These are phyloP conservation scores for Nannochloropsis salina DNA, from an alignment of 108 stramenopile genomes.

Conservation along the genomic window DNA sequence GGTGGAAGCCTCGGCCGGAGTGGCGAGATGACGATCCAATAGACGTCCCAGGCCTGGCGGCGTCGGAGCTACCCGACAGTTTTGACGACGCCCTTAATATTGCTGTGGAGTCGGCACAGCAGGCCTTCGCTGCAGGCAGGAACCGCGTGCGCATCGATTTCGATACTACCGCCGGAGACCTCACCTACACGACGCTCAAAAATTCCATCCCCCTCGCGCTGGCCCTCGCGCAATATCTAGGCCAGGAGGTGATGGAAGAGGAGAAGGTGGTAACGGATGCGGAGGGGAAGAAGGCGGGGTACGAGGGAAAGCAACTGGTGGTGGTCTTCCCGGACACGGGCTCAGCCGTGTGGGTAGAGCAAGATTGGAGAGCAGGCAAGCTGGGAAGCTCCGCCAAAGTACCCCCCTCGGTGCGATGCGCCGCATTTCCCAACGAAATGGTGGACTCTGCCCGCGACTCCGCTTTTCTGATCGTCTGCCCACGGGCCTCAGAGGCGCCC, in stretches of 20 bases:
- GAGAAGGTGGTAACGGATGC: slow-evolving; percentile 36
- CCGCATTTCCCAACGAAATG: slow-evolving; percentile 34
- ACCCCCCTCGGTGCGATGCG: slow-evolving; percentile 66
- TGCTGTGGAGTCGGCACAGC: background rate
- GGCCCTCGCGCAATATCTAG: slow-evolving; percentile 64
- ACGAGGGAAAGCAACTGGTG: slow-evolving; percentile 41
- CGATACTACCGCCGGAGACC: slow-evolving; percentile 81
- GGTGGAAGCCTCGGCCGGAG: background rate
- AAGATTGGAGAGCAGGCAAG: slow-evolving; percentile 64
- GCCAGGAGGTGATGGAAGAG: slow-evolving; percentile 47
- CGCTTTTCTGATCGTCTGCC: slow-evolving; percentile 69
- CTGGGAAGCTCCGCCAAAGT: slow-evolving; percentile 48
- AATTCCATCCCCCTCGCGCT: slow-evolving; percentile 75
- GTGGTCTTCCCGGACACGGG: slow-evolving; percentile 89
- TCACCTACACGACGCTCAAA: slow-evolving; percentile 80
- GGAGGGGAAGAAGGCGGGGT: slow-evolving; percentile 41
- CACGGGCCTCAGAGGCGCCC: slow-evolving; percentile 67
- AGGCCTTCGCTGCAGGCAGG: background rate
- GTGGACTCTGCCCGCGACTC: slow-evolving; percentile 58
- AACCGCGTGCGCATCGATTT: slow-evolving; percentile 61
- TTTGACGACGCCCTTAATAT: background rate
- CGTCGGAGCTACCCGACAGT: background rate
- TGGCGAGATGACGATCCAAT: background rate
- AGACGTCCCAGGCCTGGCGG: background rate
- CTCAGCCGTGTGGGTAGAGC: slow-evolving; percentile 74